Percentiles rank a stretch among this genome's conserved stretches.
Conservation (phyloP, 169 alveolate species). For the Cardiosporidium cionae region DNA sequence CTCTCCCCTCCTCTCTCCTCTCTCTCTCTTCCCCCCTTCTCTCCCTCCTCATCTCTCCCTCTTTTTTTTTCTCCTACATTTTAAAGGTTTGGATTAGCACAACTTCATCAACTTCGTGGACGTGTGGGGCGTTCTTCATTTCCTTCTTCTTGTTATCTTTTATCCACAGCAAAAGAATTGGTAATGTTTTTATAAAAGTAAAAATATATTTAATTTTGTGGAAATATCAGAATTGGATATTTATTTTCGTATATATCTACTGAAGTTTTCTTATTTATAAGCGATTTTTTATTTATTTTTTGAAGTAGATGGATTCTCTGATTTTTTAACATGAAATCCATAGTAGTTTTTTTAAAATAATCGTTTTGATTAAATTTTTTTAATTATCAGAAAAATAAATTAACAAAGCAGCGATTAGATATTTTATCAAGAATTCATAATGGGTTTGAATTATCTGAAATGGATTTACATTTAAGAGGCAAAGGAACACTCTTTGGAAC, state of each 20-base stretch:
- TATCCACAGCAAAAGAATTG: not conserved
- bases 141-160: not conserved
- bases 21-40: too few relatives aligned
- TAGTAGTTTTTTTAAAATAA: too few relatives aligned
- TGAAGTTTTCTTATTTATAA: too few relatives aligned
- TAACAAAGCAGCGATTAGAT: conserved; percentile 1
- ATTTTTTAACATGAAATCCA: too few relatives aligned
- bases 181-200: not conserved
- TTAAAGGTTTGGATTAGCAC: conserved; percentile 12
- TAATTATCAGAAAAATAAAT: too few relatives aligned
- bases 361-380: too few relatives aligned
- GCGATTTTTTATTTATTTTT: too few relatives aligned
- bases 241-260: too few relatives aligned
- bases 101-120: conserved; percentile 28
- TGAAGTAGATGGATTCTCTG: too few relatives aligned
- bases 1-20: too few relatives aligned
- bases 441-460: conserved; percentile 5
- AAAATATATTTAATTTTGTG: not conserved
- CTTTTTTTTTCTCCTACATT: not conserved
- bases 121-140: conserved; percentile 8
- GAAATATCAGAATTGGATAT: too few relatives aligned
- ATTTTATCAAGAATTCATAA: not conserved
- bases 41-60: too few relatives aligned
- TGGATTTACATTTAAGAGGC: conserved; percentile 5
- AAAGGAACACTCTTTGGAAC: conserved; percentile 13